Conservation (phyloP, 352 stramenopile species). For the Pythium apleroticum region DNA sequence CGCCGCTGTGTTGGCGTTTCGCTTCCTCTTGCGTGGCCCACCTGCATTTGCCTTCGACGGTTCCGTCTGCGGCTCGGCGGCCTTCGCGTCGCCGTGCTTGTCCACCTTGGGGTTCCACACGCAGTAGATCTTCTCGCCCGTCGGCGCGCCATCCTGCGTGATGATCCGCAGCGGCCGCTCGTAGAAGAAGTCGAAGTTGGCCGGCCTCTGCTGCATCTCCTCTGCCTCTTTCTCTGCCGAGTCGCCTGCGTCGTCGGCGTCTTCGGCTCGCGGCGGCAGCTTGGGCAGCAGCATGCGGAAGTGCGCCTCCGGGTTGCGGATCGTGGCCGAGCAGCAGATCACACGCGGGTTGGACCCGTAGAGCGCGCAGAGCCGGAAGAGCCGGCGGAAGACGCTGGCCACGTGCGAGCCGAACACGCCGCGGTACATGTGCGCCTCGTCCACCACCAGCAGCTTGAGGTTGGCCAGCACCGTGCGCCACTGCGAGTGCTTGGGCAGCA, state of each 20-base stretch:
- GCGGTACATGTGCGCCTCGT: conserved; percentile 95
- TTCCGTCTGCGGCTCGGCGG: too few species aligned
- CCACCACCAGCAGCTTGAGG: conserved; percentile 79
- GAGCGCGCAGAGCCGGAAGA: conserved; percentile 87
- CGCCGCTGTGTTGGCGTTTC: conserved; percentile 3
- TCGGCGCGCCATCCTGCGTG: conserved; percentile 90
- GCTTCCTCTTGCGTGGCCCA: background rate
- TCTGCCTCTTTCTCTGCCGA: background rate
- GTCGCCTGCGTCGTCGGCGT: background rate
- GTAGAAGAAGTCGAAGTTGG: conserved; percentile 63
- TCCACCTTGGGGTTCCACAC: conserved; percentile 92
- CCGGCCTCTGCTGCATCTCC: conserved; percentile 15
- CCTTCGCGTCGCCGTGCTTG: conserved; percentile 16
- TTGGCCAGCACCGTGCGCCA: conserved; percentile 90
- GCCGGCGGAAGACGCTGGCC: conserved; percentile 86
- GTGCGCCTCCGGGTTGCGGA: conserved; percentile 91
- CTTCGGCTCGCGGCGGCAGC: conserved; percentile 32
- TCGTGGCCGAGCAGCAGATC: conserved; percentile 96
- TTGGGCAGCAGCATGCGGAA: conserved; percentile 90
- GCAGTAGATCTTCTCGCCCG: conserved; percentile 92
- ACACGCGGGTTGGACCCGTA: conserved; percentile 88
- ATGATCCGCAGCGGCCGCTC: conserved; percentile 65
- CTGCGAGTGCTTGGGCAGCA: conserved; percentile 91
- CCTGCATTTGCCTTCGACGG: background rate
- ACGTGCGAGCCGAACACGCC: conserved; percentile 85